phyloP scores from a whole-genome alignment of 495 filamentous ascomycete species.

The Neurospora sp. region DNA sequence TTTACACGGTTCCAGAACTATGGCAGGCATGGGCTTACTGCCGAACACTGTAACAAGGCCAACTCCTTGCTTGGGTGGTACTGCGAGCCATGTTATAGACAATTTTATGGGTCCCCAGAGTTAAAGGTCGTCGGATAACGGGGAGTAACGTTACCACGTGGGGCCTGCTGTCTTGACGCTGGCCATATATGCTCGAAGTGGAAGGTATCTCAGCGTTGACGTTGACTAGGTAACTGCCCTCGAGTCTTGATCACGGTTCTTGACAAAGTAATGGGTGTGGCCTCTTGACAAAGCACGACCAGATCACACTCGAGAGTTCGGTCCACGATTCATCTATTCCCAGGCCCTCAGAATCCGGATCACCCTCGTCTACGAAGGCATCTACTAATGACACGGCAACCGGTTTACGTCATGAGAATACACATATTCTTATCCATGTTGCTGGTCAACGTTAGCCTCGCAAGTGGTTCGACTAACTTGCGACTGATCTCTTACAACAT shows the following conservation, averaged over 20 bases:
- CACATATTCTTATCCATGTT: background rate
- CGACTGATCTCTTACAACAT: slow-evolving; percentile 73
- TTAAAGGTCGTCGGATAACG: background rate
- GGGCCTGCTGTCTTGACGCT: no score
- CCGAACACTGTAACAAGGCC: background rate
- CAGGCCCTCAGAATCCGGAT: background rate
- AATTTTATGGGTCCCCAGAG: background rate
- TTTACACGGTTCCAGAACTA: background rate
- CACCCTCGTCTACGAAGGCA: background rate
- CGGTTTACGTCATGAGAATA: background rate
- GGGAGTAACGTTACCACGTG: background rate
- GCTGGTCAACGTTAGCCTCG: background rate
- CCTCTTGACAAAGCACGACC: background rate
- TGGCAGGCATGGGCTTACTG: background rate
- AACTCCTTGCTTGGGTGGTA: background rate
- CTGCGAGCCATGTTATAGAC: background rate
- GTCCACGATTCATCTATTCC: background rate
- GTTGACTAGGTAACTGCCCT: background rate
- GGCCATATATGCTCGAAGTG: background rate
- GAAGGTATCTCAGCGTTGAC: background rate
- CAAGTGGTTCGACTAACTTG: slow-evolving; percentile 17
- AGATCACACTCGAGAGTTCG: background rate
- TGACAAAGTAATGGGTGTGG: background rate
- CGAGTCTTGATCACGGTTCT: background rate
- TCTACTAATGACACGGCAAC: background rate